These are phyloP conservation scores for Hyaloscypha bicolor DNA, from an alignment of 495 filamentous ascomycete genomes.

Conservation along the genomic window DNA sequence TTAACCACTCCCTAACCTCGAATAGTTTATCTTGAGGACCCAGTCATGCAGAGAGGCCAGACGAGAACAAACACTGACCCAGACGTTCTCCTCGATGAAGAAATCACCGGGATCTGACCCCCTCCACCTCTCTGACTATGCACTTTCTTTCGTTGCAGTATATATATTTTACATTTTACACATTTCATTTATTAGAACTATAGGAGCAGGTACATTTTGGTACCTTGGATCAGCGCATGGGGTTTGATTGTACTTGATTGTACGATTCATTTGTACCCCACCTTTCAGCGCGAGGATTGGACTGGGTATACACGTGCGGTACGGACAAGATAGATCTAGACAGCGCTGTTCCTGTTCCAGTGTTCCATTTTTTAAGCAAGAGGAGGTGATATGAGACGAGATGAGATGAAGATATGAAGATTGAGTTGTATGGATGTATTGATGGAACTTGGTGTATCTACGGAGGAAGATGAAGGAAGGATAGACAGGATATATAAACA, in stretches of 20 bases:
- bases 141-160: not conserved
- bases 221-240: not conserved
- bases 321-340: not conserved
- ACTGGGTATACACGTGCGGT: not conserved
- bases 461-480: not conserved
- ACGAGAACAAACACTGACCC: conserved; percentile 11
- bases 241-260: not conserved
- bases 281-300: too few species aligned
- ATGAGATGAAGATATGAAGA: not conserved
- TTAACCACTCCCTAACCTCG: not conserved
- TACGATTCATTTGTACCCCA: not conserved
- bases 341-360: not conserved
- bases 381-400: not conserved
- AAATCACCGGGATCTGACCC: not conserved
- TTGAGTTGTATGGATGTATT: not conserved
- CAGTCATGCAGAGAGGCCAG: not conserved
- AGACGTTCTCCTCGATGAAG: conserved; percentile 19
- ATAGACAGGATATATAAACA: not conserved
- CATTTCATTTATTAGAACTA: too few species aligned
- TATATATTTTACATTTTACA: not conserved
- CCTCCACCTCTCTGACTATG: not conserved
- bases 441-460: not conserved
- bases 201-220: not conserved
- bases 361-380: not conserved
- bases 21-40: conserved; percentile 28